phyloP scores from a whole-genome alignment of 176 grass and related monocot species.

The Avena atlantica region DNA sequence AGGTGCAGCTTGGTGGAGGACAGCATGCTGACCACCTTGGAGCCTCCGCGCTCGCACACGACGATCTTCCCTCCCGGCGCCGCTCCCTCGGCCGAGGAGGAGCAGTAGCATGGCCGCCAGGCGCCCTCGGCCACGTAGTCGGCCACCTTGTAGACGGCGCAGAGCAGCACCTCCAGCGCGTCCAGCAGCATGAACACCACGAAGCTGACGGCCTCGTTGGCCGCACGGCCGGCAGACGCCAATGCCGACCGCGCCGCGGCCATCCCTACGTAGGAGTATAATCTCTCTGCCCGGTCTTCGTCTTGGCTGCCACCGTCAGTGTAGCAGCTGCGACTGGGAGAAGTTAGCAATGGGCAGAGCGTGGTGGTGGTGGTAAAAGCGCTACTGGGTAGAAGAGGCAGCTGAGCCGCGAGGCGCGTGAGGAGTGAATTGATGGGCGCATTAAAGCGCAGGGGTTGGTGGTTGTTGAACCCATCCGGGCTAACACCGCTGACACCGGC shows the following conservation, averaged over 20 bases:
- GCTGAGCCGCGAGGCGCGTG: constrained; percentile 20
- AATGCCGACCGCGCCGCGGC: constrained; percentile 65
- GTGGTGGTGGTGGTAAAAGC: constrained; percentile 34
- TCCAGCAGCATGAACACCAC: constrained; percentile 85
- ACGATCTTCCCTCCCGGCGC: constrained; percentile 72
- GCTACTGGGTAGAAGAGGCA: neutral
- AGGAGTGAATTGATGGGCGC: constrained; percentile 47
- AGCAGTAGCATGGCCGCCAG: constrained; percentile 97
- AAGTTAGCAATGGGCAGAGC: neutral
- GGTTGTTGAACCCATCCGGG: constrained; percentile 74
- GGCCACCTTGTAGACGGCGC: constrained; percentile 70
- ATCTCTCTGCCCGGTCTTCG: neutral
- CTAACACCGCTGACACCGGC: constrained; percentile 51
- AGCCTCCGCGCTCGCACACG: constrained; percentile 80
- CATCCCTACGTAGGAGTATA: neutral
- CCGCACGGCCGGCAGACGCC: constrained; percentile 55
- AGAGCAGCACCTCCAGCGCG: constrained; percentile 74
- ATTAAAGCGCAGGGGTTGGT: constrained; percentile 63
- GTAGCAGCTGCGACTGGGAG: neutral
- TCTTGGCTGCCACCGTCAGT: neutral
- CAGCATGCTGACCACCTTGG: constrained; percentile 82
- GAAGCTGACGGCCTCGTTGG: constrained; percentile 81
- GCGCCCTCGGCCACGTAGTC: constrained; percentile 83
- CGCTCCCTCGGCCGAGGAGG: constrained; percentile 41
- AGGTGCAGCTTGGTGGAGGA: constrained; percentile 80